Percentiles rank a stretch among this genome's conserved stretches.
Conservation (phyloP, 2,329 filamentous ascomycete species). For the Ophiostoma himal-ulmi region DNA sequence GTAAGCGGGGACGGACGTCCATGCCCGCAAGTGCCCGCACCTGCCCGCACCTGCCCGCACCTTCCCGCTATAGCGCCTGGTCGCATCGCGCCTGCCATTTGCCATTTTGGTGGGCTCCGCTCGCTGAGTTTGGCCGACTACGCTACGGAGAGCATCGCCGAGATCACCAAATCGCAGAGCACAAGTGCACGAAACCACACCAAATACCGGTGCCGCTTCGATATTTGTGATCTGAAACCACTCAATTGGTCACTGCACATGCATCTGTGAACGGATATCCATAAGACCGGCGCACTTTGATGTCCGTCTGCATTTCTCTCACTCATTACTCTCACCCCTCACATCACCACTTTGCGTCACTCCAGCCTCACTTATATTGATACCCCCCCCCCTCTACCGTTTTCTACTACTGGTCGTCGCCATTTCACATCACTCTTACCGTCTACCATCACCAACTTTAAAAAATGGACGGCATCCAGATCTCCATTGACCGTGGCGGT, state of each 20-base stretch:
- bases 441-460: background rate
- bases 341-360: background rate
- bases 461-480: conserved; percentile 16
- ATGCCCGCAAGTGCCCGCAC: background rate
- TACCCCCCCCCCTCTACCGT: background rate
- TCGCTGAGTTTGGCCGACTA: conserved; percentile 7
- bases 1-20: conserved; percentile 2
- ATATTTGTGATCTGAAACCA: background rate
- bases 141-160: conserved; percentile 15
- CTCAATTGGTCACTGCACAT: background rate
- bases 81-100: background rate
- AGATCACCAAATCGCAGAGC: conserved; percentile 5
- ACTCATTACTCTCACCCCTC: too few relatives aligned
- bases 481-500: conserved; percentile 23
- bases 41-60: background rate
- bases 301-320: background rate
- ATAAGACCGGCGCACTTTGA: background rate
- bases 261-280: background rate
- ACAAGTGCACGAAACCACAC: background rate
- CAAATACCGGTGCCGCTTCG: background rate
- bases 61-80: background rate
- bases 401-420: background rate
- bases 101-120: background rate
- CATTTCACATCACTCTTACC: too few relatives aligned
- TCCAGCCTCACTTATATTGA: conserved; percentile 5